Base-by-base conservation (phyloP, 2,329 filamentous ascomycete genomes). In the Neoarthrinium moseri region DNA sequence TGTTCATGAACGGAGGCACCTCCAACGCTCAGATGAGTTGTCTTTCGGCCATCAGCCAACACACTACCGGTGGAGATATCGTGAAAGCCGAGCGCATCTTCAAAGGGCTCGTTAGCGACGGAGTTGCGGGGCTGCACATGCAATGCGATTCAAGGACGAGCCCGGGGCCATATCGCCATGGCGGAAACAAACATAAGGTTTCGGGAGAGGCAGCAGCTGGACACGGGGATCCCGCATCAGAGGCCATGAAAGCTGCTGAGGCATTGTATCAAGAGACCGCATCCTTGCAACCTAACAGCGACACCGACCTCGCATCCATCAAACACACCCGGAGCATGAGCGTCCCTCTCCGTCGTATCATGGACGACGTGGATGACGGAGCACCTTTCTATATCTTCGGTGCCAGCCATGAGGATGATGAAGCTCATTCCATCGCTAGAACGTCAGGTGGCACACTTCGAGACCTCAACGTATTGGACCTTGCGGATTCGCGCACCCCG, bases 1-100 rank as follows among this genome's bases (percentile, higher is more conserved):
- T 83, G 6, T 83, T 86, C 52, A 66, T 82, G 61, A 74, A 81
- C 43, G 82, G 81, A 3, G 80, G 82, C 8, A 78, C 77, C 3
- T 69, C 75, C 8, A 69, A 73, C 45, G 80, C 80, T 2, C 74
- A 77, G 43, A 63, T 73, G 5, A 65, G 74, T 20, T 85, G 81
- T 54, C 72, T 85, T 45, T 64, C 67, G 27, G 66, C 69, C 23
- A 81, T 86, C 41, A 75, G 74, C 59, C 62, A 76, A 42, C 66
- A 79, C 47, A 63, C 77, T 45, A 78, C 76, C 1, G 56, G 69
- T 30, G 79, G 77, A 2, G 68, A 80, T 52, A 53, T 72, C 12
- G 51, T 55, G n/a, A 67, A 69, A 47, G 81, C 81, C 0, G 74
- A 78, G 56, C 58, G 59, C 3, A 64, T 78, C 17, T 83, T 81